phyloP scores from a whole-genome alignment of 2,329 filamentous ascomycete genomes.

The Daldinia sp. region DNA sequence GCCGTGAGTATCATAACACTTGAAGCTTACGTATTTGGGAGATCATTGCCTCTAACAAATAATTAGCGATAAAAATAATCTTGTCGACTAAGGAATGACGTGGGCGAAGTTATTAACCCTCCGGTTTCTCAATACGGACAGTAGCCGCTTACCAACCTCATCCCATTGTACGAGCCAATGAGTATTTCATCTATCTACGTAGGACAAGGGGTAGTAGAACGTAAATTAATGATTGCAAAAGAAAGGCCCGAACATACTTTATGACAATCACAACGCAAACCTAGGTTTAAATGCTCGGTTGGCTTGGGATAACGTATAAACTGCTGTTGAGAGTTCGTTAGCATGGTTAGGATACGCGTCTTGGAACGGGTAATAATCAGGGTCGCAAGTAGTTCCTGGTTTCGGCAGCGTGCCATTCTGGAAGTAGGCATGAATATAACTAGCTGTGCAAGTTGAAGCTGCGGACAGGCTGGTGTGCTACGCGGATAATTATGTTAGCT shows the following conservation, averaged over 20 bases:
- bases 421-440: constrained; percentile 55
- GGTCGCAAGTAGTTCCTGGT: constrained; percentile 55
- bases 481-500: constrained; percentile 9
- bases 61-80: constrained; percentile 32
- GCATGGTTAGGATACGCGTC: constrained; percentile 10
- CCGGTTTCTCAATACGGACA: too few species aligned
- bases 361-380: constrained; percentile 55
- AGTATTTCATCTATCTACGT: too few species aligned
- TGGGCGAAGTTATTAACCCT: neutral
- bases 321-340: constrained; percentile 27
- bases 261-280: neutral
- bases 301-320: constrained; percentile 23
- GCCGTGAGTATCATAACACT: constrained; percentile 21
- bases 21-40: neutral
- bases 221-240: neutral
- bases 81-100: constrained; percentile 16
- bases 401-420: constrained; percentile 56
- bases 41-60: neutral
- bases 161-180: neutral
- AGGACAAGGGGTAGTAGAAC: neutral
- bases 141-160: too few species aligned
- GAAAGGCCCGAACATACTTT: neutral
- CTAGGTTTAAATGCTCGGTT: constrained; percentile 22
- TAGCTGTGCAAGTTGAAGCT: constrained; percentile 55
- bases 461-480: constrained; percentile 60